Conservation (phyloP, 768 basidiomycete species). For the Gautieria morchelliformis region DNA sequence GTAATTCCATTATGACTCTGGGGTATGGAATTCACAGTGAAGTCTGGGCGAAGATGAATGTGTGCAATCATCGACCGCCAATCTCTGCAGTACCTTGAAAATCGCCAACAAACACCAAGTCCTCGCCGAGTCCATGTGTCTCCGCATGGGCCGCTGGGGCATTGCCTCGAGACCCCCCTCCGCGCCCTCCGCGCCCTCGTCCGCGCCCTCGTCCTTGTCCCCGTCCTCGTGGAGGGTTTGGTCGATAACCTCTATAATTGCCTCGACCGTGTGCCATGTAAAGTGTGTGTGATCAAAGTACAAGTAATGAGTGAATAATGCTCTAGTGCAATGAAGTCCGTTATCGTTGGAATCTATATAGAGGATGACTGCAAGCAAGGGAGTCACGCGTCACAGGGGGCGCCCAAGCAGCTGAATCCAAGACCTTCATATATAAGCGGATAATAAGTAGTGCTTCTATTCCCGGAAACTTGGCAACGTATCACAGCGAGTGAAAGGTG, state of each 20-base stretch:
- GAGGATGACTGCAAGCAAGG: too few species aligned
- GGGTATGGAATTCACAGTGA: background rate
- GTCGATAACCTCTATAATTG: background rate
- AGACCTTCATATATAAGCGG: too few species aligned
- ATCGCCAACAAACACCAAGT: constrained; percentile 1
- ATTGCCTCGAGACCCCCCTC: background rate
- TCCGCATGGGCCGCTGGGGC: background rate
- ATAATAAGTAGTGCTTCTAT: too few species aligned
- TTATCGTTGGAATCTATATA: too few species aligned
- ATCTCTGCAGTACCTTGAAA: background rate
- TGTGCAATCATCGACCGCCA: background rate
- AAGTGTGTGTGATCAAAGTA: background rate
- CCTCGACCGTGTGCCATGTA: constrained; percentile 2
- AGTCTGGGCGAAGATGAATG: background rate
- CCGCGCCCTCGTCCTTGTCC: background rate
- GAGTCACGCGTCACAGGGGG: too few species aligned
- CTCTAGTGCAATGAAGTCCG: too few species aligned
- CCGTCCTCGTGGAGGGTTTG: background rate
- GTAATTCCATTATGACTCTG: background rate
- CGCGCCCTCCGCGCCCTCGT: constrained; percentile 1
- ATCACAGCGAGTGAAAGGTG: too few species aligned
- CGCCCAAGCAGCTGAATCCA: too few species aligned
- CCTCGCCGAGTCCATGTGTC: background rate
- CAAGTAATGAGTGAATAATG: background rate
- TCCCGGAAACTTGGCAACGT: too few species aligned